Percentiles rank a stretch among this genome's conserved stretches.
These are phyloP conservation scores for Stromatinia cepivora DNA, from an alignment of 2,329 filamentous ascomycete genomes.

Conservation along the genomic window DNA sequence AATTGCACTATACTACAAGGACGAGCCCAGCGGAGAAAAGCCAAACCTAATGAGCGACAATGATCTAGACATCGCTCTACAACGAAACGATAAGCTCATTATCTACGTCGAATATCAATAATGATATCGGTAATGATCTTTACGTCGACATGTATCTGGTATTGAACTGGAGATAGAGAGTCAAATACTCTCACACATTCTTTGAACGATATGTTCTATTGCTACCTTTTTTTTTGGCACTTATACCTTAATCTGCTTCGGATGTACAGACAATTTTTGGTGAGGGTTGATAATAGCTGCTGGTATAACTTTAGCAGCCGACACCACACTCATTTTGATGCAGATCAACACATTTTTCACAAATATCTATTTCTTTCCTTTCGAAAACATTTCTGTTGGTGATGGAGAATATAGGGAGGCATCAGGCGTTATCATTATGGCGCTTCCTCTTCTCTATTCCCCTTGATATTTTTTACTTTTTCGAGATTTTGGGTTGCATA, in stretches of 20 bases:
- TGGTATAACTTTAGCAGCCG: conserved; percentile 24
- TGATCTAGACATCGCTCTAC: conserved; percentile 77
- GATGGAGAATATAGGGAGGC: conserved; percentile 30
- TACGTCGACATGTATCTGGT: background rate
- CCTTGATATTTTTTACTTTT: conserved; percentile 22
- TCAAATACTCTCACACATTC: conserved; percentile 12
- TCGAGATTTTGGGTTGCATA: conserved; percentile 28
- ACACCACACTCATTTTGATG: conserved; percentile 34
- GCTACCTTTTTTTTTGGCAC: conserved; percentile 21
- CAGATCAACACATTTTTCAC: conserved; percentile 22
- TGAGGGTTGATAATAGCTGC: conserved; percentile 34
- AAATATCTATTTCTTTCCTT: conserved; percentile 25
- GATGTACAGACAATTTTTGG: conserved; percentile 35
- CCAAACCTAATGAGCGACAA: conserved; percentile 74
- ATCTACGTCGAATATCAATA: conserved; percentile 61
- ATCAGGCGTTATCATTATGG: conserved; percentile 30
- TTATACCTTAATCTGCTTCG: conserved; percentile 38
- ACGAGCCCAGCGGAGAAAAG: conserved; percentile 69
- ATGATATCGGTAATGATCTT: conserved; percentile 16
- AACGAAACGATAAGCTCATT: conserved; percentile 83
- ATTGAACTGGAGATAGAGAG: conserved; percentile 22
- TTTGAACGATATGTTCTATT: conserved; percentile 18
- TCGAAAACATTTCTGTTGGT: conserved; percentile 26
- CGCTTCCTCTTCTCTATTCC: conserved; percentile 20
- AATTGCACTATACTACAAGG: conserved; percentile 80